Conservation (phyloP, 2,329 filamentous ascomycete species). For the Rhexocercosporidium sp. region DNA sequence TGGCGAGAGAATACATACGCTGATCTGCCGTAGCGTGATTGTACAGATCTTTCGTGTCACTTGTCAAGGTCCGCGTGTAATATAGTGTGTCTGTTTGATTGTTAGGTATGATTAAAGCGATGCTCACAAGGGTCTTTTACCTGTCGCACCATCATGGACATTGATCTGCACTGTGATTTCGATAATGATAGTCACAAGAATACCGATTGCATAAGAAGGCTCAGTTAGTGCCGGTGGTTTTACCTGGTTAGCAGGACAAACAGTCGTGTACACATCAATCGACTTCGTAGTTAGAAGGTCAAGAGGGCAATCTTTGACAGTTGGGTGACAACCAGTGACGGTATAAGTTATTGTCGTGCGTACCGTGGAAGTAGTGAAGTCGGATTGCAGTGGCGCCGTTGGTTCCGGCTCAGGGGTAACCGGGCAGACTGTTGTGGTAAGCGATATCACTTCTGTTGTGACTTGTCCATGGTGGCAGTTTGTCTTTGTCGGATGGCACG, state of each 20-base stretch:
- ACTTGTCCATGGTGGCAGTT: constrained; percentile 7
- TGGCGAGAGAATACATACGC: not conserved
- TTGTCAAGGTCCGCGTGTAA: constrained; percentile 19
- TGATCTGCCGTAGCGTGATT: constrained; percentile 13
- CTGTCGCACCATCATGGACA: not conserved
- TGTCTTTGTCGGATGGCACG: not conserved
- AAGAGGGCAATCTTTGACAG: constrained; percentile 15
- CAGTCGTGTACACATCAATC: constrained; percentile 42
- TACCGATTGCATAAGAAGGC: constrained; percentile 13
- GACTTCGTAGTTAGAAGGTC: constrained; percentile 40
- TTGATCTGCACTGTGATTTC: constrained; percentile 17
- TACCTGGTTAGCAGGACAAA: constrained; percentile 35
- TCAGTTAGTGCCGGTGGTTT: not conserved
- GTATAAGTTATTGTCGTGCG: constrained; percentile 23
- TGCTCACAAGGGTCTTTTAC: not conserved
- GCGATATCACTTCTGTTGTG: not conserved
- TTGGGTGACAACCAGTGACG: constrained; percentile 20
- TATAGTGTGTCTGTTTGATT: constrained; percentile 18
- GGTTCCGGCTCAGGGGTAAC: not conserved
- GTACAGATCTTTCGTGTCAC: constrained; percentile 9
- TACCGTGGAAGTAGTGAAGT: constrained; percentile 21
- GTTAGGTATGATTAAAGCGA: not conserved
- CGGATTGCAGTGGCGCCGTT: not conserved
- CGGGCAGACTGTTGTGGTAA: constrained; percentile 16
- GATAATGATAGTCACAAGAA: constrained; percentile 18